These are phyloP conservation scores for Trifolium dubium DNA, from an alignment of 306 rosid genomes.

Conservation along the genomic window DNA sequence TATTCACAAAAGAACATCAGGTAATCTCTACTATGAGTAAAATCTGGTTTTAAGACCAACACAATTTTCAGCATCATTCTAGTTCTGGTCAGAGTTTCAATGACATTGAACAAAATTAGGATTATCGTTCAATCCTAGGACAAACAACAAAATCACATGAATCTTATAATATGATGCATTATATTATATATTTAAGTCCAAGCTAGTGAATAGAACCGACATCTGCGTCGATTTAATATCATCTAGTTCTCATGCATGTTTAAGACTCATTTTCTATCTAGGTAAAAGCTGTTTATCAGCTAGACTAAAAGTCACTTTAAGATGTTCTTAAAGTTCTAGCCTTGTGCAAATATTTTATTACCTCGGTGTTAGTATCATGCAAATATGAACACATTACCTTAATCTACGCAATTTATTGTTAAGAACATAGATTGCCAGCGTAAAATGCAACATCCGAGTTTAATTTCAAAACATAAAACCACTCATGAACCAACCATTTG, in stretches of 20 bases:
- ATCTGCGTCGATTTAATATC: constrained; percentile 9
- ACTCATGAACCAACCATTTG: constrained; percentile 34
- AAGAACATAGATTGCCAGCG: constrained; percentile 23
- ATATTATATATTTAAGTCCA: constrained; percentile 20
- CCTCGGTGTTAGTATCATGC: not conserved
- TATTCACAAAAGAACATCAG: constrained; percentile 33
- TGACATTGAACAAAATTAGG: constrained; percentile 10
- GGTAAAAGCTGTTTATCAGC: constrained; percentile 73
- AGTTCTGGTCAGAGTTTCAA: constrained; percentile 17
- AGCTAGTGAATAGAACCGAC: constrained; percentile 25
- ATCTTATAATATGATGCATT: constrained; percentile 31
- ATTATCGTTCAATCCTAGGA: constrained; percentile 28
- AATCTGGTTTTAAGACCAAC: constrained; percentile 35
- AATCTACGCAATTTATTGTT: not conserved
- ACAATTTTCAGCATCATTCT: constrained; percentile 23
- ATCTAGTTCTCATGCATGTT: constrained; percentile 23
- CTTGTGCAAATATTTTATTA: not conserved
- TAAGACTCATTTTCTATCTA: constrained; percentile 47
- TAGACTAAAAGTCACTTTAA: constrained; percentile 54
- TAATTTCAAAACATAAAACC: constrained; percentile 22
- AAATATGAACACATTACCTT: constrained; percentile 7
- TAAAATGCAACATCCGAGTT: constrained; percentile 26
- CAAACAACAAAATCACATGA: constrained; percentile 11
- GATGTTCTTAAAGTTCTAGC: constrained; percentile 42
- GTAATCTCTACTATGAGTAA: constrained; percentile 7